Percentiles rank a stretch among this genome's conserved stretches.
Conservation (phyloP, 1,139 yeast species). For the Geotrichum klebahnii region DNA sequence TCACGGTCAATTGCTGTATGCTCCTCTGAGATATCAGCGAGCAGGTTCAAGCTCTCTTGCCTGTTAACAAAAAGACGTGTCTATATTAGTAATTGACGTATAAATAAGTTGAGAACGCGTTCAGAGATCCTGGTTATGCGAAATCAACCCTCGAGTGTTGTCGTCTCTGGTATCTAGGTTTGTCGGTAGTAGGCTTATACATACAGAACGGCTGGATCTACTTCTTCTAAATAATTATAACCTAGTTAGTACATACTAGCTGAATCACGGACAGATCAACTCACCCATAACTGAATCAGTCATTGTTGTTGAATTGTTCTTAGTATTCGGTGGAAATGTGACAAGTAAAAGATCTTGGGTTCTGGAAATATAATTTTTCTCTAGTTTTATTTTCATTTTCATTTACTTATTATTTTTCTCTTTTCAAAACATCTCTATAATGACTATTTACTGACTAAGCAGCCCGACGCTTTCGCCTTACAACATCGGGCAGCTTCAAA, state of each 20-base stretch:
- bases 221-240: not conserved
- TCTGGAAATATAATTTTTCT: no score
- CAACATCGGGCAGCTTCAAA: constrained; percentile 79
- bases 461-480: constrained; percentile 54
- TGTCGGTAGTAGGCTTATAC: no score
- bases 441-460: no score
- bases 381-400: no score
- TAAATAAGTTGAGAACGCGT: not conserved
- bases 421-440: no score
- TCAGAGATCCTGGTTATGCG: not conserved
- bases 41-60: constrained; percentile 11
- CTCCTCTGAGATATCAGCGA: constrained; percentile 14
- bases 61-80: not conserved
- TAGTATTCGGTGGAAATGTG: no score
- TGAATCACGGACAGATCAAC: no score
- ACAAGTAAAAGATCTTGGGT: no score
- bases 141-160: not conserved
- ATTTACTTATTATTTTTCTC: no score
- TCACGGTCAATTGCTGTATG: constrained; percentile 17
- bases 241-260: no score
- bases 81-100: not conserved
- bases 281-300: no score
- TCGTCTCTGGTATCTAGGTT: not conserved
- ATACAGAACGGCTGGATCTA: constrained; percentile 1
- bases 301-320: no score